A percentile compares a stretch with the other conserved stretches of the same genome.
These are phyloP conservation scores for Plenodomus tracheiphilus DNA, from an alignment of 2,329 filamentous ascomycete genomes.

Conservation along the genomic window DNA sequence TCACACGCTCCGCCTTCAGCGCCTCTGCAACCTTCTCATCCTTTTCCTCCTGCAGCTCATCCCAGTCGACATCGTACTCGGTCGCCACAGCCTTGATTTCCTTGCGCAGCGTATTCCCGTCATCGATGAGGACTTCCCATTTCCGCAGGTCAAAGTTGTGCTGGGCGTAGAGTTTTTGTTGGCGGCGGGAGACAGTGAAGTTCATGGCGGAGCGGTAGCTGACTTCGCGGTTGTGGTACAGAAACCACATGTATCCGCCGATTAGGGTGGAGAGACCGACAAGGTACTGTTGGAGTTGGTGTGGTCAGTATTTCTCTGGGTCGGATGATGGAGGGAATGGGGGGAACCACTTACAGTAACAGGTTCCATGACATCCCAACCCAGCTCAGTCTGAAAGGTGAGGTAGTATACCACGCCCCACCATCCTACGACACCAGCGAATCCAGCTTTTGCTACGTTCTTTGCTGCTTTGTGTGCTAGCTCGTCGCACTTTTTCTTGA, in stretches of 20 bases:
- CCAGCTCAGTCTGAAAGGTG: slow-evolving; percentile 71
- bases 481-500: slow-evolving; percentile 81
- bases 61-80: slow-evolving; percentile 91
- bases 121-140: slow-evolving; percentile 80
- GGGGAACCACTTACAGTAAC: slow-evolving; percentile 60
- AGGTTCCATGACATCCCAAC: slow-evolving; percentile 91
- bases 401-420: slow-evolving; percentile 77
- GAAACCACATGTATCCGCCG: slow-evolving; percentile 89
- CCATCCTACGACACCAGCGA: slow-evolving; percentile 73
- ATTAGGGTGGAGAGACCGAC: slow-evolving; percentile 85
- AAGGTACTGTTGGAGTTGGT: slow-evolving; percentile 59
- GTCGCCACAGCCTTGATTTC: slow-evolving; percentile 81
- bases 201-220: slow-evolving; percentile 86
- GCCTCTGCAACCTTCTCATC: slow-evolving; percentile 62
- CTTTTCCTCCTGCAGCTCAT: slow-evolving; percentile 73
- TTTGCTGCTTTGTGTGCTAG: slow-evolving; percentile 78
- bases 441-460: slow-evolving; percentile 77
- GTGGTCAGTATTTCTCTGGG: slow-evolving; percentile 1
- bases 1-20: slow-evolving; percentile 53
- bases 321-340: neutral
- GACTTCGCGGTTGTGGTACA: slow-evolving; percentile 89
- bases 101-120: slow-evolving; percentile 73
- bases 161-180: slow-evolving; percentile 73
- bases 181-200: slow-evolving; percentile 78
- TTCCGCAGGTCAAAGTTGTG: slow-evolving; percentile 74